A percentile compares a stretch with the other conserved stretches of the same genome.
Evolutionary conservation across 2,329 filamentous ascomycete species (phyloP).

Genomic region (Aspergillus pseudonomiae): DNA sequence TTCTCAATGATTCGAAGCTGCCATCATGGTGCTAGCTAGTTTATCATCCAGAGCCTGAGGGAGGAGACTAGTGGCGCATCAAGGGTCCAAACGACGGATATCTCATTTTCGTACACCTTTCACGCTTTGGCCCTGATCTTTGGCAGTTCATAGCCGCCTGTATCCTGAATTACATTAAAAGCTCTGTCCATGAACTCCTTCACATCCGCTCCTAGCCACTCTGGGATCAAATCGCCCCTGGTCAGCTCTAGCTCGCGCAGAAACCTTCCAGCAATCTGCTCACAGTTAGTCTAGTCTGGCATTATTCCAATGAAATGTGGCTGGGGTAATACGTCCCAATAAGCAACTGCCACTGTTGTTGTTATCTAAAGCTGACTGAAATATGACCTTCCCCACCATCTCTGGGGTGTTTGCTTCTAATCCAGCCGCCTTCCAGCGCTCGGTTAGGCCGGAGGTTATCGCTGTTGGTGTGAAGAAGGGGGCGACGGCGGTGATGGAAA

Average conservation of each 20-base stretch:
- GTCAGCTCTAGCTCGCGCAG: background rate
- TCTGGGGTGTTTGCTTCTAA: background rate
- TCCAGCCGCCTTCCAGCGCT: background rate
- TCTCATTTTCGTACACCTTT: background rate
- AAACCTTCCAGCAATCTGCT: background rate
- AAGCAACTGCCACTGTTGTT: background rate
- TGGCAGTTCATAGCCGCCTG: background rate
- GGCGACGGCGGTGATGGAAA: background rate
- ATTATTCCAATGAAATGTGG: background rate
- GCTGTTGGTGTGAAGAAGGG: background rate
- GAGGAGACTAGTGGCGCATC: too few species aligned
- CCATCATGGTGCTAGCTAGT: too few species aligned
- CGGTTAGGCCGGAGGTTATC: background rate
- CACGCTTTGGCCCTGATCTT: background rate
- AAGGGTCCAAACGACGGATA: too few species aligned
- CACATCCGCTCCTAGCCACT: background rate
- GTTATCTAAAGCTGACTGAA: background rate
- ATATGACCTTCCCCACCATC: background rate
- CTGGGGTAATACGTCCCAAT: background rate
- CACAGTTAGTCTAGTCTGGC: background rate
- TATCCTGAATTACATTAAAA: background rate
- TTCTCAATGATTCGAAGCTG: too few species aligned
- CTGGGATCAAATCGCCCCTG: background rate
- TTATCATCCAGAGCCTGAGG: too few species aligned
- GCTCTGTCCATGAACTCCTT: background rate